These are phyloP conservation scores for Xerocomus amazonicus DNA, from an alignment of 1,284 basidiomycete genomes.

Conservation along the genomic window DNA sequence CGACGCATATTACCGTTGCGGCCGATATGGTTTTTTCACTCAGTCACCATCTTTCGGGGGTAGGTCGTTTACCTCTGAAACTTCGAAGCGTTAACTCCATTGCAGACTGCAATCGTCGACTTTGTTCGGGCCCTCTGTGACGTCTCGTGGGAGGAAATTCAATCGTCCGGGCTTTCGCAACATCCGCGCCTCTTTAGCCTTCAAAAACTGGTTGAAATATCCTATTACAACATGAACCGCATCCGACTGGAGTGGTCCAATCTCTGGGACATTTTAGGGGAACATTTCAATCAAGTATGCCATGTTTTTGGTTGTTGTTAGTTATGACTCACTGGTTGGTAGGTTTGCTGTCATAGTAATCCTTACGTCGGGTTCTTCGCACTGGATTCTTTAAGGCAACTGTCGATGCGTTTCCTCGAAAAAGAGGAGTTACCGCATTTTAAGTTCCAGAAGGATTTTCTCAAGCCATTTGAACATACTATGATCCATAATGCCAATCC, in stretches of 20 bases:
- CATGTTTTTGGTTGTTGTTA: slow-evolving; percentile 2
- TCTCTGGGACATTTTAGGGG: slow-evolving; percentile 96
- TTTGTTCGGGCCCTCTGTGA: slow-evolving; percentile 96
- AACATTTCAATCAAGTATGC: slow-evolving; percentile 95
- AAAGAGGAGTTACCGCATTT: slow-evolving; percentile 98
- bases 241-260: slow-evolving; percentile 99
- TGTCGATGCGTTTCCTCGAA: slow-evolving; percentile 98
- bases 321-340: slow-evolving; percentile 11
- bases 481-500: slow-evolving; percentile 96
- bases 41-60: slow-evolving; percentile 91
- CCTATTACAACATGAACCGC: slow-evolving; percentile 99
- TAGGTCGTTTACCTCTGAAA: slow-evolving; percentile 43
- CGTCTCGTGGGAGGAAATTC: slow-evolving; percentile 99
- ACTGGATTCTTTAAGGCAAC: slow-evolving; percentile 93
- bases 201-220: slow-evolving; percentile 98
- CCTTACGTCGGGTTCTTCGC: slow-evolving; percentile 97
- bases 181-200: slow-evolving; percentile 95
- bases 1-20: slow-evolving; percentile 97
- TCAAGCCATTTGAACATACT: slow-evolving; percentile 97
- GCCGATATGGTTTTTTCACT: slow-evolving; percentile 99
- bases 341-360: slow-evolving; percentile 99
- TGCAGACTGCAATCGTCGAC: slow-evolving; percentile 92
- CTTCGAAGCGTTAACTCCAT: slow-evolving; percentile 7
- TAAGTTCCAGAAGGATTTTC: slow-evolving; percentile 99
- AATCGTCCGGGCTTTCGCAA: slow-evolving; percentile 90